These are phyloP conservation scores for Chaetoceros tenuissimus DNA, from an alignment of 108 stramenopile species.

Conservation along the genomic window DNA sequence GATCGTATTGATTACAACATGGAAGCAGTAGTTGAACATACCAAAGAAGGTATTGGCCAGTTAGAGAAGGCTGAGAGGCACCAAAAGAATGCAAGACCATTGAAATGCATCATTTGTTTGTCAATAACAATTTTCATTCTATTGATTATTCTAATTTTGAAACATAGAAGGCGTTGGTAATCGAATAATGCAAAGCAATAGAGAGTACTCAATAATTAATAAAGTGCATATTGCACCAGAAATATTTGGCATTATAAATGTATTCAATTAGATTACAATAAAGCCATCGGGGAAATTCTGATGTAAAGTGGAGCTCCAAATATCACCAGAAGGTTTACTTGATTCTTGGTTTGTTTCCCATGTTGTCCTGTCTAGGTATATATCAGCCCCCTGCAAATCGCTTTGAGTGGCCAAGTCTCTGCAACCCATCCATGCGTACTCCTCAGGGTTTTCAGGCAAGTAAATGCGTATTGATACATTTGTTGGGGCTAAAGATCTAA, in stretches of 20 bases:
- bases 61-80: constrained; percentile 94
- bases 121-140: constrained; percentile 66
- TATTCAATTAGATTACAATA: neutral
- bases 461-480: neutral
- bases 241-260: neutral
- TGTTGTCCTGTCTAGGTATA: neutral
- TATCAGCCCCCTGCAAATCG: neutral
- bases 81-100: constrained; percentile 93
- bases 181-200: constrained; percentile 2
- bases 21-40: constrained; percentile 98
- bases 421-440: neutral
- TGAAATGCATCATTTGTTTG: constrained; percentile 87
- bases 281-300: neutral
- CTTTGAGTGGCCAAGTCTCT: neutral
- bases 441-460: neutral
- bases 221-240: no score
- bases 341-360: neutral
- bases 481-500: constrained; percentile 58
- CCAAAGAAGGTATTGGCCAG: constrained; percentile 93
- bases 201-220: neutral
- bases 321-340: neutral
- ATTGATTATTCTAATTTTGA: constrained; percentile 71
- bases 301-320: neutral
- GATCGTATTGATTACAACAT: constrained; percentile 99
- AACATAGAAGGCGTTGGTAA: constrained; percentile 41